phyloP scores from a whole-genome alignment of 768 basidiomycete species.

The Mycena venus region DNA sequence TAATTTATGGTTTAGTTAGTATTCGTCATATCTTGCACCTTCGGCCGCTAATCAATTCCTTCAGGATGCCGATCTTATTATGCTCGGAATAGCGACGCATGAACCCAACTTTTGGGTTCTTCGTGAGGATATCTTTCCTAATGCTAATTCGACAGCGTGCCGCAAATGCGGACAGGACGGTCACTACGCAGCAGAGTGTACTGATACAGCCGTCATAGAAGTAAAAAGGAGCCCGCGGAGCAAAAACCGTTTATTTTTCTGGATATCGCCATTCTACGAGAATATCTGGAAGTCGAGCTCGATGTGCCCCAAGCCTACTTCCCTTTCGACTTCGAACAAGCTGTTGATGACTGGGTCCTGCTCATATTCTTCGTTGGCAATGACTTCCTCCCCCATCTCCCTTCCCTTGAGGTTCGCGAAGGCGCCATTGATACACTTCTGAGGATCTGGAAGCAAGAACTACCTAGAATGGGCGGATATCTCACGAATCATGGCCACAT shows the following conservation, averaged over 20 bases:
- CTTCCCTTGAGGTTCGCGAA: conserved; percentile 98
- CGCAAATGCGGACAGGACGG: conserved; percentile 95
- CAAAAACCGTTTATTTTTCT: conserved; percentile 99
- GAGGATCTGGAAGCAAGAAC: conserved; percentile 94
- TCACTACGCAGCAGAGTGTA: conserved; percentile 96
- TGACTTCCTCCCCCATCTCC: conserved; percentile 98
- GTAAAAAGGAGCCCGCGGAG: conserved; percentile 77
- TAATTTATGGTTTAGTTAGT: conserved; percentile 95
- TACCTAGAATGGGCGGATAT: conserved; percentile 98
- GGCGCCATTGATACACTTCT: conserved; percentile 98
- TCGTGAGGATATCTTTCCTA: conserved; percentile 96
- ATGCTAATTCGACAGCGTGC: conserved; percentile 84
- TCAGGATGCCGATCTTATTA: conserved; percentile 98
- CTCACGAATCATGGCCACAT: conserved; percentile 93
- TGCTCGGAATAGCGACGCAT: conserved; percentile 97
- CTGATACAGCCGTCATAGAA: conserved; percentile 78
- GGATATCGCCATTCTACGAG: conserved; percentile 94
- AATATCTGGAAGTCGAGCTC: conserved; percentile 98
- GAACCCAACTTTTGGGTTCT: conserved; percentile 98
- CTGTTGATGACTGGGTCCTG: conserved; percentile 99
- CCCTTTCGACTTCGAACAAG: conserved; percentile 94
- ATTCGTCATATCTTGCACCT: background rate
- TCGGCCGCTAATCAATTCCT: conserved; percentile 26
- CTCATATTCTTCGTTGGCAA: conserved; percentile 99
- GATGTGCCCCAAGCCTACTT: conserved; percentile 85